Percentiles rank a stretch among this genome's conserved stretches.
Evolutionary conservation across 83 land plant species (phyloP).

Genomic region (Larix sibirica): DNA sequence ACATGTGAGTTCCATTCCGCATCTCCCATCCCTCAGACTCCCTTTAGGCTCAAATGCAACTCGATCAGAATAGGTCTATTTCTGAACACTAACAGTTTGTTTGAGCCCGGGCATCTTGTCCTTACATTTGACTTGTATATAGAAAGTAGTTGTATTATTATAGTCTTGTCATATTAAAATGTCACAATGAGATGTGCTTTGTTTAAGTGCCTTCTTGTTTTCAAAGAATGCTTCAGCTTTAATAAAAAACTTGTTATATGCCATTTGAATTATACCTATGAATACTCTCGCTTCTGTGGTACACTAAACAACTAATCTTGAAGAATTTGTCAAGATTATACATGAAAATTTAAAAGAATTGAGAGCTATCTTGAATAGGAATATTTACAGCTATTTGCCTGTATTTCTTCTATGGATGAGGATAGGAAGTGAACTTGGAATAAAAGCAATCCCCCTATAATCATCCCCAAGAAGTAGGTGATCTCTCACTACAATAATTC

Average conservation of each 20-base stretch:
- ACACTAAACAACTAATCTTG: not conserved
- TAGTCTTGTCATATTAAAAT: not conserved
- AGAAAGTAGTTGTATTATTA: too few relatives aligned
- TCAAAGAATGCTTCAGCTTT: not conserved
- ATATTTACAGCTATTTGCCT: slow-evolving; percentile 6
- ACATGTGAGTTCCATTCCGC: not conserved
- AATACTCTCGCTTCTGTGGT: not conserved
- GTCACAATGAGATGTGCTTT: not conserved
- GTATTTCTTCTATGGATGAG: slow-evolving; percentile 6
- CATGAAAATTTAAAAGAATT: slow-evolving; percentile 8
- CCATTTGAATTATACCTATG: not conserved
- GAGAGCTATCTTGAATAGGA: slow-evolving; percentile 12
- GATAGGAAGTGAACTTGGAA: slow-evolving; percentile 14
- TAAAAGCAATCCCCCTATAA: not conserved
- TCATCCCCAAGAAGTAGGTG: slow-evolving; percentile 11
- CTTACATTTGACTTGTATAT: not conserved
- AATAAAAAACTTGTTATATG: not conserved
- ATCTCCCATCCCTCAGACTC: not conserved
- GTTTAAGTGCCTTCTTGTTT: not conserved
- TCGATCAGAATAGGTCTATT: not conserved
- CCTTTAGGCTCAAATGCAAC: not conserved
- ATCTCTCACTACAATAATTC: slow-evolving; percentile 29
- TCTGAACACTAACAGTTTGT: not conserved
- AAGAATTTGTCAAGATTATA: not conserved
- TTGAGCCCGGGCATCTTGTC: not conserved